Evolutionary conservation across 176 grass and related monocot species (phyloP).

Genomic region (Oryza australiensis): DNA sequence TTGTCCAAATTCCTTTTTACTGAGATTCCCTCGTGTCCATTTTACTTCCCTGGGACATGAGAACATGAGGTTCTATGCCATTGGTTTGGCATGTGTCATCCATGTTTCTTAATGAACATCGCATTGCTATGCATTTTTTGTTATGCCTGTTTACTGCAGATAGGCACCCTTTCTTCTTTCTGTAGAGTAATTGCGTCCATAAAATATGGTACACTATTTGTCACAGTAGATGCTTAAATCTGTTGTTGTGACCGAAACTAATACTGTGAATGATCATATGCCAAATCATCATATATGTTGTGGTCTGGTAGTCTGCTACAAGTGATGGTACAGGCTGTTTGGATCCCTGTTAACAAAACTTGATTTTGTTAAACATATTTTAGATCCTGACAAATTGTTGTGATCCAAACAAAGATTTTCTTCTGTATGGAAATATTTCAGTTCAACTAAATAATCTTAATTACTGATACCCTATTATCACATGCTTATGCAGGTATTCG

Average conservation of each 20-base stretch:
- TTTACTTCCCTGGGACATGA: background rate
- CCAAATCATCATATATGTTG: background rate
- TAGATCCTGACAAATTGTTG: background rate
- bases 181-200: background rate
- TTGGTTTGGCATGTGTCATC: background rate
- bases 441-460: slow-evolving; percentile 23
- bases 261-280: background rate
- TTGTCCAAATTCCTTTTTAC: background rate
- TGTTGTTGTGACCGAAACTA: no score
- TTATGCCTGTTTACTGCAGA: background rate
- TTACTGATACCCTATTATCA: slow-evolving; percentile 15
- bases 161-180: background rate
- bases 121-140: background rate
- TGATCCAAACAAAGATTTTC: background rate
- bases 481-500: slow-evolving; percentile 75
- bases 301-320: background rate
- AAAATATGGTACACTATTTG: background rate
- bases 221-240: background rate
- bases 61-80: slow-evolving; percentile 6
- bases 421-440: background rate
- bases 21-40: background rate
- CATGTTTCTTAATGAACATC: slow-evolving; percentile 10
- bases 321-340: background rate
- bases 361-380: background rate
- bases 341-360: background rate